Evolutionary conservation across 2,329 filamentous ascomycete genomes (phyloP).

Genomic region (Phialophora tarda): DNA sequence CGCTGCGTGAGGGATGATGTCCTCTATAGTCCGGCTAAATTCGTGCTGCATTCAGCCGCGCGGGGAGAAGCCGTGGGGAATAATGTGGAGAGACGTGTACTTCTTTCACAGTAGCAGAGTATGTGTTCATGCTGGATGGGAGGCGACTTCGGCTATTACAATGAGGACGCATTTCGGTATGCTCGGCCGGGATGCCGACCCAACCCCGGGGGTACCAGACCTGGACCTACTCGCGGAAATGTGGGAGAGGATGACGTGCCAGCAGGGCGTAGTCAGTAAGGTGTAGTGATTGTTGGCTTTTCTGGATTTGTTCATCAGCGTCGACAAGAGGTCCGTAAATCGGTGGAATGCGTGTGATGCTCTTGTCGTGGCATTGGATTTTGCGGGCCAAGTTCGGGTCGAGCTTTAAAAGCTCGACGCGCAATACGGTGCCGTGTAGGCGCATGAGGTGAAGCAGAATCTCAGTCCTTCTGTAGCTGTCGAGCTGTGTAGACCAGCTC

Average conservation of each 20-base stretch:
- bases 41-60: conserved; percentile 20
- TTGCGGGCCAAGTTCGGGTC: neutral
- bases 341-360: too few species aligned
- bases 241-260: neutral
- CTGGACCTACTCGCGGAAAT: too few species aligned
- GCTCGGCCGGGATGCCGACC: conserved; percentile 3
- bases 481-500: neutral
- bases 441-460: too few species aligned
- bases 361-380: too few species aligned
- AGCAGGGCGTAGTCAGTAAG: neutral
- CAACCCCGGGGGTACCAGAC: neutral
- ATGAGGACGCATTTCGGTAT: neutral
- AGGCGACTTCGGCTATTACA: neutral
- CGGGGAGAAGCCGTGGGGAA: conserved; percentile 16
- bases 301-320: neutral
- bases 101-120: neutral
- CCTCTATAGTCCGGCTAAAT: conserved; percentile 20
- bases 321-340: neutral
- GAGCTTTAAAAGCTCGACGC: neutral
- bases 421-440: neutral
- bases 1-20: neutral
- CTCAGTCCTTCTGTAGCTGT: neutral
- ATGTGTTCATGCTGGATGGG: neutral
- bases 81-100: neutral
- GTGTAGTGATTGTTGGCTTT: neutral